These are phyloP conservation scores for Salix viminalis DNA, from an alignment of 345 rosid genomes.

Conservation along the genomic window DNA sequence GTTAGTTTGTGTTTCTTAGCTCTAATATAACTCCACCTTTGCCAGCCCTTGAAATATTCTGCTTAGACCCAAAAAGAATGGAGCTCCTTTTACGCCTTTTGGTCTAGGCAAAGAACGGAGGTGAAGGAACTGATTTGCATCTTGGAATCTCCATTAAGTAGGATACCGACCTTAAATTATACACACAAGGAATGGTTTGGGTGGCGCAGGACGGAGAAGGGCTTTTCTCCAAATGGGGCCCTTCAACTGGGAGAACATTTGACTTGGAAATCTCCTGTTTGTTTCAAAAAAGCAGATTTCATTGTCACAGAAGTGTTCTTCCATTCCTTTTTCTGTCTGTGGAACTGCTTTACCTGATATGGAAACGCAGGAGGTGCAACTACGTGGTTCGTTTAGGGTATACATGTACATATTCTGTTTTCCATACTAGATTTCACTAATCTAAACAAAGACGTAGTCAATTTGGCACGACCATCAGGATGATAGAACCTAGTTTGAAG, in stretches of 20 bases:
- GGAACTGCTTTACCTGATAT: not conserved
- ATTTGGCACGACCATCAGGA: no score
- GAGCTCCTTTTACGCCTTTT: conserved; percentile 17
- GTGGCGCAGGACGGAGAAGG: conserved; percentile 46
- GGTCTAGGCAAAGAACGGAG: conserved; percentile 21
- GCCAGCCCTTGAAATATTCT: conserved; percentile 13
- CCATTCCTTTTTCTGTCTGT: not conserved
- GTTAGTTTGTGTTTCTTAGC: not conserved
- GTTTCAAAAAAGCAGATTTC: not conserved
- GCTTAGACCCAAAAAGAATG: conserved; percentile 26
- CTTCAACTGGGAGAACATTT: conserved; percentile 2
- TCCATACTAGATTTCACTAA: no score
- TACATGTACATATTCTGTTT: no score
- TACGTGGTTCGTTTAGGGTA: not conserved
- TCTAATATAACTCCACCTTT: not conserved
- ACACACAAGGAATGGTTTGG: conserved; percentile 25
- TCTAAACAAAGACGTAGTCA: no score
- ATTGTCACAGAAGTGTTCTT: not conserved
- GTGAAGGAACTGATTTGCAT: conserved; percentile 33
- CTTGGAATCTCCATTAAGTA: conserved; percentile 39
- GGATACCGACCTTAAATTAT: conserved; percentile 24
- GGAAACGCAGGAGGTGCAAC: not conserved
- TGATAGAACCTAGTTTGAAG: no score
- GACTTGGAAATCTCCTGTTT: conserved; percentile 2
- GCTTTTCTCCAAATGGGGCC: conserved; percentile 22